Percentiles rank a stretch among this genome's conserved stretches.
Conservation (phyloP, 805 yeast species). For the Cyberlindnera xishuangbannaensis region DNA sequence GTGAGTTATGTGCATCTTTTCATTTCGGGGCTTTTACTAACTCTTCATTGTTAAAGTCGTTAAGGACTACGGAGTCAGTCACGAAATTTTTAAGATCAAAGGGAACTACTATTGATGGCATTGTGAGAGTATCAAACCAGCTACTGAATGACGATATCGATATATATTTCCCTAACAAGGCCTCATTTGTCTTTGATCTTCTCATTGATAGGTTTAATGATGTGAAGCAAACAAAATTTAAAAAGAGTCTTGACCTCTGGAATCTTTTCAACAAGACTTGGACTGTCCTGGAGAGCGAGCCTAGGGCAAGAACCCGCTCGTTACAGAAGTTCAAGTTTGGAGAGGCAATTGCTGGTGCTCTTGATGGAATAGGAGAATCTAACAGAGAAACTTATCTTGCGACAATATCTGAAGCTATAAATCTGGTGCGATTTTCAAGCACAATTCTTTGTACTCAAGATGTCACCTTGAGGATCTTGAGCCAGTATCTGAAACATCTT, state of each 20-base stretch:
- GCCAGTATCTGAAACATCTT: background rate
- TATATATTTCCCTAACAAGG: slow-evolving; percentile 49
- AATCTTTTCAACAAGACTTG: slow-evolving; percentile 37
- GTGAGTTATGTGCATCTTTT: too few relatives aligned
- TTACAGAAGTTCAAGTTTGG: slow-evolving; percentile 38
- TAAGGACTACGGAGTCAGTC: slow-evolving; percentile 43
- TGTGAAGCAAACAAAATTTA: slow-evolving; percentile 36
- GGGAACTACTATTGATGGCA: slow-evolving; percentile 36
- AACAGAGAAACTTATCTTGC: slow-evolving; percentile 1
- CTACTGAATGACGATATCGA: slow-evolving; percentile 29
- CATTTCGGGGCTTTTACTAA: too few relatives aligned
- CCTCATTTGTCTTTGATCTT: slow-evolving; percentile 51
- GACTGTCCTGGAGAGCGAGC: slow-evolving; percentile 26
- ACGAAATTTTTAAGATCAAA: slow-evolving; percentile 57
- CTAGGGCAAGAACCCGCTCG: slow-evolving; percentile 32
- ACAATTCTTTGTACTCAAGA: background rate
- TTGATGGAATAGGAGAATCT: slow-evolving; percentile 12
- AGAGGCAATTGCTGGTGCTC: slow-evolving; percentile 28
- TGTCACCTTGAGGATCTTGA: slow-evolving; percentile 5
- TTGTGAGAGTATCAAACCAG: slow-evolving; percentile 30
- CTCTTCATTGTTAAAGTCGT: too few relatives aligned
- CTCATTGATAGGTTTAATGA: slow-evolving; percentile 57
- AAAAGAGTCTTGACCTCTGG: slow-evolving; percentile 44
- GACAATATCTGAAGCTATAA: slow-evolving; percentile 9
- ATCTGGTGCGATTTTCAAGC: slow-evolving; percentile 10